These are phyloP conservation scores for Pseudocercospora macadamiae DNA, from an alignment of 2,329 filamentous ascomycete species.

Conservation along the genomic window DNA sequence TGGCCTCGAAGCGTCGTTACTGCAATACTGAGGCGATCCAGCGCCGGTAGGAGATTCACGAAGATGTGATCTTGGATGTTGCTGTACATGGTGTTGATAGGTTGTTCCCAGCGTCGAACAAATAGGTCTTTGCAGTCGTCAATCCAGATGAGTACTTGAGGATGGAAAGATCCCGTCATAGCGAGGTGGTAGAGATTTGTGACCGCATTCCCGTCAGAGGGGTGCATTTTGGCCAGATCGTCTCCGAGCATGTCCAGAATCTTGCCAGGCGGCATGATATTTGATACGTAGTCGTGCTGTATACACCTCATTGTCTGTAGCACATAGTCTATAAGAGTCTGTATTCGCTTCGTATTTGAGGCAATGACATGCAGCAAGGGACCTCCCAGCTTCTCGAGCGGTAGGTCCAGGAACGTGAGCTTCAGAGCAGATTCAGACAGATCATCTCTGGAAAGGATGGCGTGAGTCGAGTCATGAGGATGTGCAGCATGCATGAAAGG, in stretches of 20 bases:
- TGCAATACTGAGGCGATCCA: constrained; percentile 81
- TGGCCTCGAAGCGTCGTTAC: constrained; percentile 82
- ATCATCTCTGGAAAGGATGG: constrained; percentile 55
- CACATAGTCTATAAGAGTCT: constrained; percentile 84
- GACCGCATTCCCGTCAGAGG: constrained; percentile 63
- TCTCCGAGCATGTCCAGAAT: constrained; percentile 60
- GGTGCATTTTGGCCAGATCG: constrained; percentile 67
- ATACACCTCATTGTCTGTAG: constrained; percentile 79
- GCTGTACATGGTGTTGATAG: constrained; percentile 75
- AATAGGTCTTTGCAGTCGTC: constrained; percentile 35
- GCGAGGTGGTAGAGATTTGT: constrained; percentile 82
- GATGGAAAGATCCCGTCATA: constrained; percentile 78
- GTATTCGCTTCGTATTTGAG: constrained; percentile 79
- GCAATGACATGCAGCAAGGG: constrained; percentile 80
- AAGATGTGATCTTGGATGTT: constrained; percentile 77
- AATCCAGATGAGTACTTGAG: constrained; percentile 81
- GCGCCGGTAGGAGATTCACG: constrained; percentile 83
- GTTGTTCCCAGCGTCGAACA: constrained; percentile 94
- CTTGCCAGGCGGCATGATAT: constrained; percentile 63
- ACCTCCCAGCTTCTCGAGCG: constrained; percentile 32
- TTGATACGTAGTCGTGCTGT: constrained; percentile 78
- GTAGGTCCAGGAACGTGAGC: constrained; percentile 29
- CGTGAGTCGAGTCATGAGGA: constrained; percentile 73
- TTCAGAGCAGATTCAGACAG: constrained; percentile 12
- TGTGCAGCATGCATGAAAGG: constrained; percentile 67